Base-by-base conservation (phyloP, 108 stramenopile species). In the Asterionellopsis glacialis region DNA sequence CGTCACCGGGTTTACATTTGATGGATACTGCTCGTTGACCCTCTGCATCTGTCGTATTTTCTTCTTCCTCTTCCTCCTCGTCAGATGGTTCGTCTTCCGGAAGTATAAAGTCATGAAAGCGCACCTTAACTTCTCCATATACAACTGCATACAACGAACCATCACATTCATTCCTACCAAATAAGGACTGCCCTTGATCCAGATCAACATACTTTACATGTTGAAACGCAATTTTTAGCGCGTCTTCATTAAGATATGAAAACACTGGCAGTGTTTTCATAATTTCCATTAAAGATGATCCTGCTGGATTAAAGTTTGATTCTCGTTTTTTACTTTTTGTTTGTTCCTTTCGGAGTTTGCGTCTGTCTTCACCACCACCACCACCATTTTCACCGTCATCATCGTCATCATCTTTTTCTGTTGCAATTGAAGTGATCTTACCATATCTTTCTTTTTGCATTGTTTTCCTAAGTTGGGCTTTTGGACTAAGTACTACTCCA, bases 71-170 rank as follows among this genome's bases (percentile, higher is more conserved):
- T 5, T 2, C 2, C 7, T 33, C 33, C 2, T 33, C 33, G 7
- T 33, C 33, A 7, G 33, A 33, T 54, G 39, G 57, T 16, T 58
- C 44, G 13, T 33, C 41, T 14, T 54, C 25, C 2, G 54, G 48
- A 15, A 50, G 41, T 25, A 28, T 11, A 49, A 59, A 52, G 51
- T 64, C 55, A 50, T 58, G 42, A 60, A 65, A 65, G 41, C 25
- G 33, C 3, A 55, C 44, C 16, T 54, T 49, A 13, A 76, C 68
- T 47, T 63, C 51, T 55, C 80, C 80, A 5, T 55, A 41, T 16
- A 81, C 56, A 3, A 81, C 70, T 33, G 57, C 69, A 58, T 69
- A 81, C n/a, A 77, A 26, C 2, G 72, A 73, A 41, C 80, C 80
- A 60, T 81, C 80, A 39, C 71, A 63, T 11, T 50, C 19, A n/a